phyloP scores from a whole-genome alignment of 1,284 basidiomycete genomes.

The Agaricales sp. region DNA sequence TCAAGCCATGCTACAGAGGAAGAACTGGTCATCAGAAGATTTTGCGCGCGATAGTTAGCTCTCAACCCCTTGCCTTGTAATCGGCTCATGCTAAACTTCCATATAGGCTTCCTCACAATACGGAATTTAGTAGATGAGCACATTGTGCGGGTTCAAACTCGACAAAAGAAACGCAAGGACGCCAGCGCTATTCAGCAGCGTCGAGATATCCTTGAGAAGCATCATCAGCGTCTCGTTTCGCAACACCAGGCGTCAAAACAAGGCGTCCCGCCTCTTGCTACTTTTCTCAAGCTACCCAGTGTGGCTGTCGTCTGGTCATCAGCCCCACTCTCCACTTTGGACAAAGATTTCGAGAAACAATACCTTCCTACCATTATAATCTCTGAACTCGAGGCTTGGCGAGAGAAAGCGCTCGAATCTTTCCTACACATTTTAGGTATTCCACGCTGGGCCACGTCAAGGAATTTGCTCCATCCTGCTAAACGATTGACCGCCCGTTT shows the following conservation, averaged over 20 bases:
- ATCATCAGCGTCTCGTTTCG: constrained; percentile 24
- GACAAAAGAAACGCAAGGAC: not conserved
- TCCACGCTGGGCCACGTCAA: constrained; percentile 36
- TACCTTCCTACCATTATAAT: constrained; percentile 27
- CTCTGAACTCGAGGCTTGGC: constrained; percentile 40
- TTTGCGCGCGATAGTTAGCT: constrained; percentile 22
- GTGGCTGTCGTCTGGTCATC: constrained; percentile 24
- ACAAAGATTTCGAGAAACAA: constrained; percentile 18
- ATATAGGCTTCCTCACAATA: constrained; percentile 17
- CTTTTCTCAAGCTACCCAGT: constrained; percentile 34
- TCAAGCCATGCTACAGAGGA: constrained; percentile 21
- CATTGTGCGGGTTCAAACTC: not conserved
- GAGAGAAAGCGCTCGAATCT: constrained; percentile 25
- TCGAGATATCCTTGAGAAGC: constrained; percentile 17
- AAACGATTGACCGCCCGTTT: constrained; percentile 50
- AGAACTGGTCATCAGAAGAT: constrained; percentile 23
- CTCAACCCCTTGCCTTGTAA: not conserved
- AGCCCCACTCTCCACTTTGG: constrained; percentile 8
- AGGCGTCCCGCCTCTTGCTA: constrained; percentile 27
- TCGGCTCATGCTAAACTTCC: not conserved
- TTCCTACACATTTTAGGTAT: constrained; percentile 39
- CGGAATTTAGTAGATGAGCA: constrained; percentile 1
- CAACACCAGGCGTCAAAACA: constrained; percentile 4
- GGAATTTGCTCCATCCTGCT: constrained; percentile 39
- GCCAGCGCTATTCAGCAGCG: constrained; percentile 15